A percentile compares a stretch with the other conserved stretches of the same genome.
phyloP scores from a whole-genome alignment of 371 early-diverging fungal genomes.

The Haplosporangium sp. region DNA sequence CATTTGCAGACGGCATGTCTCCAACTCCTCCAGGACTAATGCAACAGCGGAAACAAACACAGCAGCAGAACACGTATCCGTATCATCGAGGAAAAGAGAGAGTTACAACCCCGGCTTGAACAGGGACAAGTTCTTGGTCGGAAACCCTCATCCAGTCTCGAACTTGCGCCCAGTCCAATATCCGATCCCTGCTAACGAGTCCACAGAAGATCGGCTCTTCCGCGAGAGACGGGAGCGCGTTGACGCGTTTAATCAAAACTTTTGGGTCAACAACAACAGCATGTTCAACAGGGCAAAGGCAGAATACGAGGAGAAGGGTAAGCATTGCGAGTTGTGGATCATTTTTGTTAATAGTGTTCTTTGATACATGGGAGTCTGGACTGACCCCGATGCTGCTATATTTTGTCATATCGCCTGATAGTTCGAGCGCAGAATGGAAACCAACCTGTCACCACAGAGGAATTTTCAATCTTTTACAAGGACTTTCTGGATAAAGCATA shows the following conservation, averaged over 20 bases:
- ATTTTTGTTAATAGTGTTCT: no score
- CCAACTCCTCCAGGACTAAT: background rate
- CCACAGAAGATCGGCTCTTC: constrained; percentile 55
- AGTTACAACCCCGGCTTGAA: constrained; percentile 30
- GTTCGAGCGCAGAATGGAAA: constrained; percentile 52
- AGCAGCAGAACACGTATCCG: background rate
- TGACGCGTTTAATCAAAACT: constrained; percentile 73
- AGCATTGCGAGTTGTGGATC: no score
- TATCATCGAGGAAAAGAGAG: constrained; percentile 24
- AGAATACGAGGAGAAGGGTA: constrained; percentile 75
- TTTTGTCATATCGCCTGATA: constrained; percentile 4
- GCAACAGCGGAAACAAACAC: constrained; percentile 2
- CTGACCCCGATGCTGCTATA: background rate
- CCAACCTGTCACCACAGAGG: constrained; percentile 72
- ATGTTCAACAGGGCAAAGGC: constrained; percentile 73
- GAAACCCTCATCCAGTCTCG: constrained; percentile 76
- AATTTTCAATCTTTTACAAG: constrained; percentile 81
- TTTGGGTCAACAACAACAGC: constrained; percentile 82
- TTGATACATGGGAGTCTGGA: no score
- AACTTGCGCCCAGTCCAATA: constrained; percentile 79
- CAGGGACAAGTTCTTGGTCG: constrained; percentile 61
- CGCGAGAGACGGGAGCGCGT: constrained; percentile 62
- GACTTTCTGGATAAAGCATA: constrained; percentile 80
- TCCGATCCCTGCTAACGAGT: constrained; percentile 69
- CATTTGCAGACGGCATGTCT: constrained; percentile 9